Base-by-base conservation (phyloP, 768 basidiomycete genomes). In the Sporobolomyces pararoseus region DNA sequence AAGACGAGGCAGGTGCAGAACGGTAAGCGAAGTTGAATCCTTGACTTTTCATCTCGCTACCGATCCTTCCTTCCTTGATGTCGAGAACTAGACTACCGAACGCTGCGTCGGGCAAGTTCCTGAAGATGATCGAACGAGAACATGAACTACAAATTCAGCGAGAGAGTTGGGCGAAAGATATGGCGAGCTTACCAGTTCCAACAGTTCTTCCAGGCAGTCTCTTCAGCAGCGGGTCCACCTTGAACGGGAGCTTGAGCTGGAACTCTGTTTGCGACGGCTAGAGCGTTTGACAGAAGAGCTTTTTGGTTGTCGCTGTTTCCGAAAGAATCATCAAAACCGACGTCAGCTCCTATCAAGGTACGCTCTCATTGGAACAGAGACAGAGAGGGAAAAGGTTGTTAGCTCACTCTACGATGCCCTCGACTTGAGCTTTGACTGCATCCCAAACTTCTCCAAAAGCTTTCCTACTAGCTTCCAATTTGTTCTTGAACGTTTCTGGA, bases 21-120 rank as follows among this genome's bases (percentile, higher is more conserved):
- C 93, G 87, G 79, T 95, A 95, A 2, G 90, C 90, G 74, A 92
- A 99, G 81, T 98, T 96, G 83, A 98, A 94, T 39, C 94, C 92
- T 83, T 94, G 90, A 75, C 89, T 90, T 81, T 89, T 94, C 70
- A 94, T 84, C 78, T 98, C 94, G 0, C 89, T 88, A 66, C 90
- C 93, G 53, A 99, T 86, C 57, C 94, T 83, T 10, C 95, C 93
- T 68, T 98, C 94, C 75, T 89, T 89, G 75, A 98, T 82, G 74
- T 96, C 92, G 52, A 99, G 81, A 2, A 96, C 82, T 39, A 99
- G 84, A 16, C 86, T 87, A 2, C 96, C 95, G 70, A 88, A 96
- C 3, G 92, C 90, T 9, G 95, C 95, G 75, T 99, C 96, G 72
- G 93, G 93, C 50, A 98, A 81, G 77, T 97, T 95, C 95, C 71